These are phyloP conservation scores for Alternaria atra DNA, from an alignment of 2,329 filamentous ascomycete species.

Conservation along the genomic window DNA sequence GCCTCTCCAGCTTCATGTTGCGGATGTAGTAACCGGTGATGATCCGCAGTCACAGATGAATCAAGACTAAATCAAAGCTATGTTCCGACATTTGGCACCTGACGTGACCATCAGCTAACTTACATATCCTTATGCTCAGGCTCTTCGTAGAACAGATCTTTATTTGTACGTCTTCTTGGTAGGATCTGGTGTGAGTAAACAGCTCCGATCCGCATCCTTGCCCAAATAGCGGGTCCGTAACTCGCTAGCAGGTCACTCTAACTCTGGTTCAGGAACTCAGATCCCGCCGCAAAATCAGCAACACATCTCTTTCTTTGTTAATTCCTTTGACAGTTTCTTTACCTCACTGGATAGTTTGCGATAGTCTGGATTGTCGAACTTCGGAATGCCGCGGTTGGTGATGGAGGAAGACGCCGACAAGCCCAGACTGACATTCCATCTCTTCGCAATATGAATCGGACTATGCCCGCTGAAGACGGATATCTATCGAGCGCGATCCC, in stretches of 20 bases:
- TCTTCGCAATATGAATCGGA: conserved; percentile 51
- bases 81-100: conserved; percentile 7
- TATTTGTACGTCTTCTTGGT: conserved; percentile 49
- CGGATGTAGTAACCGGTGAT: conserved; percentile 52
- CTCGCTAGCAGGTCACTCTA: conserved; percentile 44
- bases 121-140: conserved; percentile 46
- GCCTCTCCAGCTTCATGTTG: conserved; percentile 50
- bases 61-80: conserved; percentile 36
- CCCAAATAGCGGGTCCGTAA: conserved; percentile 49
- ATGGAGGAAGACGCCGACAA: conserved; percentile 47
- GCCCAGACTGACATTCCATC: conserved; percentile 48
- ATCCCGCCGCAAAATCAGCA: conserved; percentile 50
- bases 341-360: conserved; percentile 49
- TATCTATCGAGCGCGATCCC: conserved; percentile 48
- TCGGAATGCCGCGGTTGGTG: conserved; percentile 50
- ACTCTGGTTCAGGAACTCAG: conserved; percentile 40
- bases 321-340: conserved; percentile 46
- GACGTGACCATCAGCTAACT: conserved; percentile 19
- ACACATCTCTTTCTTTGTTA: conserved; percentile 49
- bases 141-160: conserved; percentile 44
- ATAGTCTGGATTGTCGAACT: conserved; percentile 51
- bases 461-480: conserved; percentile 50
- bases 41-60: conserved; percentile 50
- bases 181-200: conserved; percentile 43
- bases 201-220: conserved; percentile 44